A percentile compares a stretch with the other conserved stretches of the same genome.
Conservation (phyloP, 495 filamentous ascomycete species). For the Neurospora pannonica region DNA sequence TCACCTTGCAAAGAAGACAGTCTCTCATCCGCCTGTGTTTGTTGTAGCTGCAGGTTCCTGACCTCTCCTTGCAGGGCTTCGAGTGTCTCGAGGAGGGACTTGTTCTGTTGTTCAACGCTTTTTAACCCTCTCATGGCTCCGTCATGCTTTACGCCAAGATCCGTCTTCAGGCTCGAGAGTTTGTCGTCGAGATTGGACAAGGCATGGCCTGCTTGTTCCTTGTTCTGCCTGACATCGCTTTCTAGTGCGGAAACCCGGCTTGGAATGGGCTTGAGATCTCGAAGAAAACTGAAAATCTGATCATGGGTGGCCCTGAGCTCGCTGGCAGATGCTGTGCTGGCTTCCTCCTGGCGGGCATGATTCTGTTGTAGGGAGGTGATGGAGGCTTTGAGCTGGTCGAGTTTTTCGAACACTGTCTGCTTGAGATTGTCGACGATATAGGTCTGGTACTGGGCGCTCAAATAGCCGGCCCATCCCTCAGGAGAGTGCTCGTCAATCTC, state of each 20-base stretch:
- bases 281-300: constrained; percentile 3
- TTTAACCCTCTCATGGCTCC: constrained; percentile 1
- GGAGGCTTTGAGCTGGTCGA: constrained; percentile 3
- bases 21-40: constrained; percentile 1
- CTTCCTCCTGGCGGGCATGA: constrained; percentile 4
- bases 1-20: constrained; percentile 7
- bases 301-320: constrained; percentile 13
- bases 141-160: constrained; percentile 1
- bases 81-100: constrained; percentile 6
- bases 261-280: constrained; percentile 1
- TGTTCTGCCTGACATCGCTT: constrained; percentile 4
- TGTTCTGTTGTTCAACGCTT: constrained; percentile 7
- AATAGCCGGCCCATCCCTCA: constrained; percentile 15
- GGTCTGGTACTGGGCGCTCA: constrained; percentile 16
- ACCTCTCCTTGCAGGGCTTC: constrained; percentile 13
- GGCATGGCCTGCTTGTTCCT: not conserved
- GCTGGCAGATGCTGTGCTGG: constrained; percentile 1
- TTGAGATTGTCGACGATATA: constrained; percentile 11
- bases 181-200: constrained; percentile 6
- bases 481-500: not conserved
- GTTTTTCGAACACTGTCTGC: constrained; percentile 9
- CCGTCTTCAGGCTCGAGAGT: constrained; percentile 3
- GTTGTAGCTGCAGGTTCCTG: constrained; percentile 7
- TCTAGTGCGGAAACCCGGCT: constrained; percentile 5
- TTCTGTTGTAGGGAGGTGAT: constrained; percentile 10